Base-by-base conservation (phyloP, 306 rosid genomes). In the Sindora glabra region DNA sequence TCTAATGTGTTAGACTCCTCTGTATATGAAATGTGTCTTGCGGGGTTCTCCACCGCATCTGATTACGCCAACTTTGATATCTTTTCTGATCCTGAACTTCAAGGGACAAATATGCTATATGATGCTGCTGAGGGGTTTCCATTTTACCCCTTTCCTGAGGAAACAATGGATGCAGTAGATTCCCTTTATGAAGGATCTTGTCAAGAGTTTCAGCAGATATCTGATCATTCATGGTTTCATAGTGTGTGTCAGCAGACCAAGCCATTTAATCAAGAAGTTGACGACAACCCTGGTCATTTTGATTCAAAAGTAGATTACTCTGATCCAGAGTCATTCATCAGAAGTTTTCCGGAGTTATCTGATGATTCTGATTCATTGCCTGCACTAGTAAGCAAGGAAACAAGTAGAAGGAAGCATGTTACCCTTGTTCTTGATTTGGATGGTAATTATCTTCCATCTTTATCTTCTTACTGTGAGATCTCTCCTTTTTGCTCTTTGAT, bases 401-500 rank as follows among this genome's bases (percentile, higher is more conserved):
- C 74, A 62, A 40, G 72, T 29, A 80, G 68, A 60, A 68, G 39
- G 69, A 90, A 80, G 78, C 55, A 51, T 16, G 68, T 79, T 36
- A 90, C 95, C 48, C 80, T 90, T 51, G 94, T 82, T 51, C 97
- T 90, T 72, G 97, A 90, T 86, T 78, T 90, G 89, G 97, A 90
- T 74, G 97, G 97, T 86, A 84, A 73, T 59, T 53, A 29, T 51
- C 45, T 27, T 29, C 36, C 37, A 19, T 47, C 24, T 75, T 25
- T 8, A 3, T 50, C 15, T n/a, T n/a, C n/a, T n/a, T n/a, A n/a
- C n/a, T n/a, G n/a, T n/a, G n/a, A n/a, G n/a, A 29, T 29, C 39
- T 38, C 32, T 7, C 10, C 0, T 53, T 3, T 10, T 32, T 23
- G 26, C 39, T 66, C 44, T 16, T 21, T 32, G 34, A 14, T 47